Base-by-base conservation (phyloP, 352 stramenopile species). In the Globisporangium acanthophoron region DNA sequence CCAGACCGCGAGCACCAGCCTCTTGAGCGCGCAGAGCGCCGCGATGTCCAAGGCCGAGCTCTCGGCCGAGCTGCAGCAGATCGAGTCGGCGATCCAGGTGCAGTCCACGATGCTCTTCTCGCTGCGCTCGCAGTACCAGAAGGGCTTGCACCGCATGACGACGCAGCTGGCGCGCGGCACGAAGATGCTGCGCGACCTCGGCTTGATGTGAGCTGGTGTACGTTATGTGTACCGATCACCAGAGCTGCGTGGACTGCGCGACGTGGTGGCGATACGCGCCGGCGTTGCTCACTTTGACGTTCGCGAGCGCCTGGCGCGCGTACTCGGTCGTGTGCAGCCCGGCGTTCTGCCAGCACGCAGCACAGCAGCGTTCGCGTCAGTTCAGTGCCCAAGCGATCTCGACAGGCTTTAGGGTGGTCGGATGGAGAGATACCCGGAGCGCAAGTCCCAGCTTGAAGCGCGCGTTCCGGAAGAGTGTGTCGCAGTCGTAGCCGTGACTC, bases 391-490 rank as follows among this genome's bases (percentile, higher is more conserved):
- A 44, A 11, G 40, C 40, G 16, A 44, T 8, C 40, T 20, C 35
- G 11, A 15, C 35, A 40, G 35, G 7, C 5, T 37, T 9, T 37
- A 11, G 1, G 33, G 11, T 37, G 8, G 8, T 40, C 3, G 35
- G 35, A 40, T 15, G 8, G 35, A 12, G 8, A 9, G 2, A 40
- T 64, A 87, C 77, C 37, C 79, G 80, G 11, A 92, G 69, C 24
- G 82, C 82, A 13, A 92, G 66, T 0, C 82, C 82, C 15, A 92
- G 72, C 53, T 88, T 88, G 58, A 92, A 92, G 5, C 80, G 73
- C n/a, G 82, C 82, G 35, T 90, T 88, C 60, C 86, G 87, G 66
- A 92, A 92, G 1, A 92, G 73, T 41, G 68, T 90, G 21, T 87
- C 74, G 43, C 68, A 84, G 62, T 90, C 82, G 51, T 92, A 92